Evolutionary conservation across 2,329 filamentous ascomycete genomes (phyloP).

Genomic region (Curvularia lunata): DNA sequence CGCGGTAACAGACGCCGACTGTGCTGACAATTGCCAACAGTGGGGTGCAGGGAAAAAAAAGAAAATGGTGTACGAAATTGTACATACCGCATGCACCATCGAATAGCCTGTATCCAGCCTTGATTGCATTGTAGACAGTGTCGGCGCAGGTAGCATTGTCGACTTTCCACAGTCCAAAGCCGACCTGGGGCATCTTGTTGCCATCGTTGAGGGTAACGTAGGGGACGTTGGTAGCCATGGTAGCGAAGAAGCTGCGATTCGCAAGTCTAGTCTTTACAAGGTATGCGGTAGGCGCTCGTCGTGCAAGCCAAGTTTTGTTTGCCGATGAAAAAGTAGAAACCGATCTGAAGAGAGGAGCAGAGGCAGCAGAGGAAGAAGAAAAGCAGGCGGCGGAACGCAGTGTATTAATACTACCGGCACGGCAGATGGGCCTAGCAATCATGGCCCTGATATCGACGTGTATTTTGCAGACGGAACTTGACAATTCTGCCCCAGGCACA

Average conservation of each 20-base stretch:
- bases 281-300: slow-evolving; percentile 10
- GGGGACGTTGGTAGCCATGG: slow-evolving; percentile 38
- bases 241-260: slow-evolving; percentile 27
- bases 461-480: slow-evolving; percentile 23
- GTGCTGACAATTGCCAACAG: slow-evolving; percentile 1
- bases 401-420: slow-evolving; percentile 33
- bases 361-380: slow-evolving; percentile 8
- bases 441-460: slow-evolving; percentile 20
- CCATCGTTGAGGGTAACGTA: slow-evolving; percentile 45
- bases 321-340: slow-evolving; percentile 13
- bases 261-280: slow-evolving; percentile 8
- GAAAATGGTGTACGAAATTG: neutral
- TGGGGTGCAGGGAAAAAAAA: neutral
- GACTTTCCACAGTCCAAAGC: slow-evolving; percentile 46
- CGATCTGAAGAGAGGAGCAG: slow-evolving; percentile 13
- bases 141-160: slow-evolving; percentile 43
- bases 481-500: slow-evolving; percentile 22
- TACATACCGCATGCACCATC: slow-evolving; percentile 48
- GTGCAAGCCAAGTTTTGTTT: slow-evolving; percentile 12
- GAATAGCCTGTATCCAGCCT: slow-evolving; percentile 47
- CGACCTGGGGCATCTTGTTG: slow-evolving; percentile 47
- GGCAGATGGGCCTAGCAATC: slow-evolving; percentile 26
- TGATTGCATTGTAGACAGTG: slow-evolving; percentile 47
- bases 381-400: slow-evolving; percentile 20
- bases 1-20: slow-evolving; percentile 10